Percentiles rank a stretch among this genome's conserved stretches.
Conservation (phyloP, 768 basidiomycete species). For the Mycena albidolilacea region DNA sequence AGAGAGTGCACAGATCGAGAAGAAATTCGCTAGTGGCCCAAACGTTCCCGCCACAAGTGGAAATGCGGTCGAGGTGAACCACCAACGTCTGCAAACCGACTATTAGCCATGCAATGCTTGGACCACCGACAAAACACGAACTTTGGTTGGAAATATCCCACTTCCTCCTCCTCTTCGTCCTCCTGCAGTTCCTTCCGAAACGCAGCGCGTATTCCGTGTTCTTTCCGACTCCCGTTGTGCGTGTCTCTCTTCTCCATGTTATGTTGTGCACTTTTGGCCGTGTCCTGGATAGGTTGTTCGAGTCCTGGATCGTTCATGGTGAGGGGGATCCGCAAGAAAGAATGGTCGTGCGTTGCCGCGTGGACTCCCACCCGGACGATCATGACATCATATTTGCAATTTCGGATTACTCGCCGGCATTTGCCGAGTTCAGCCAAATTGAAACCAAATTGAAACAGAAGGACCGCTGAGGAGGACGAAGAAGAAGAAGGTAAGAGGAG, state of each 20-base stretch:
- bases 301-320: slow-evolving; percentile 48
- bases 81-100: slow-evolving; percentile 50
- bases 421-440: too few relatives aligned
- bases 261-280: slow-evolving; percentile 30
- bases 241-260: slow-evolving; percentile 17
- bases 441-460: too few relatives aligned
- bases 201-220: slow-evolving; percentile 4
- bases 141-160: slow-evolving; percentile 44
- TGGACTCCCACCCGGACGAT: background rate
- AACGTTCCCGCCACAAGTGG: slow-evolving; percentile 59
- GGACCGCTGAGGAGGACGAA: too few relatives aligned
- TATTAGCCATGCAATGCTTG: background rate
- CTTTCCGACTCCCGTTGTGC: background rate
- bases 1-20: slow-evolving; percentile 55
- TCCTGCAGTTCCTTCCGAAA: slow-evolving; percentile 52
- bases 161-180: slow-evolving; percentile 50
- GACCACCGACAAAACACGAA: slow-evolving; percentile 12
- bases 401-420: too few relatives aligned
- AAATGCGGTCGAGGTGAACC: slow-evolving; percentile 58
- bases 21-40: slow-evolving; percentile 57
- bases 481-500: too few relatives aligned
- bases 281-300: slow-evolving; percentile 42
- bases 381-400: background rate
- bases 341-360: too few relatives aligned
- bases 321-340: background rate